These are phyloP conservation scores for Lactarius hatsudake DNA, from an alignment of 768 basidiomycete genomes.

Conservation along the genomic window DNA sequence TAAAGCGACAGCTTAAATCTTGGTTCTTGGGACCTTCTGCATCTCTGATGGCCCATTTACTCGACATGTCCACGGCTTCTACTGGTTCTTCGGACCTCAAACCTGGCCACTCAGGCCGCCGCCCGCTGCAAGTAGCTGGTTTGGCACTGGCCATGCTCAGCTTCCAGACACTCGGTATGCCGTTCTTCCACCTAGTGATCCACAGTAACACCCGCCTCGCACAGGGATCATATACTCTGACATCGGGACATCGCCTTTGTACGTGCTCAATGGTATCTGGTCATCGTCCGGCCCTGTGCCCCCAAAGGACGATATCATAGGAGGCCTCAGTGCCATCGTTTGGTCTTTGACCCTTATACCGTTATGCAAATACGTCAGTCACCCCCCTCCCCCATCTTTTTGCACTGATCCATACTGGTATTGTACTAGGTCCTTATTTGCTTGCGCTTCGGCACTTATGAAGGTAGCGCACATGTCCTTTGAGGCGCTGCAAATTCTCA, in stretches of 20 bases:
- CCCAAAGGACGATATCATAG: constrained; percentile 58
- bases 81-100: background rate
- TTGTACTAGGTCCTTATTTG: constrained; percentile 45
- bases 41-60: background rate
- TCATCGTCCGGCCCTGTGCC: constrained; percentile 46
- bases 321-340: constrained; percentile 58
- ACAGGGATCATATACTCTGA: constrained; percentile 44
- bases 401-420: background rate
- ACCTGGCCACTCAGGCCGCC: constrained; percentile 1
- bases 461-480: constrained; percentile 39
- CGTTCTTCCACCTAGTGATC: background rate
- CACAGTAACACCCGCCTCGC: background rate
- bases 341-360: constrained; percentile 66
- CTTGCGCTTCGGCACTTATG: constrained; percentile 46
- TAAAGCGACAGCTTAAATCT: background rate
- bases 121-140: constrained; percentile 13
- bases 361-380: constrained; percentile 58
- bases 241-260: constrained; percentile 58
- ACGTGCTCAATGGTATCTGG: constrained; percentile 66
- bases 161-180: constrained; percentile 36
- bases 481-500: background rate
- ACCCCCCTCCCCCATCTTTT: background rate
- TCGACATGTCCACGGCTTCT: background rate
- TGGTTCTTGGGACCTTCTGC: background rate
- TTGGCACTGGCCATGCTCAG: constrained; percentile 31